Percentiles rank a stretch among this genome's conserved stretches.
Evolutionary conservation across 331 rosid species (phyloP).

Genomic region (Cydonia oblonga): DNA sequence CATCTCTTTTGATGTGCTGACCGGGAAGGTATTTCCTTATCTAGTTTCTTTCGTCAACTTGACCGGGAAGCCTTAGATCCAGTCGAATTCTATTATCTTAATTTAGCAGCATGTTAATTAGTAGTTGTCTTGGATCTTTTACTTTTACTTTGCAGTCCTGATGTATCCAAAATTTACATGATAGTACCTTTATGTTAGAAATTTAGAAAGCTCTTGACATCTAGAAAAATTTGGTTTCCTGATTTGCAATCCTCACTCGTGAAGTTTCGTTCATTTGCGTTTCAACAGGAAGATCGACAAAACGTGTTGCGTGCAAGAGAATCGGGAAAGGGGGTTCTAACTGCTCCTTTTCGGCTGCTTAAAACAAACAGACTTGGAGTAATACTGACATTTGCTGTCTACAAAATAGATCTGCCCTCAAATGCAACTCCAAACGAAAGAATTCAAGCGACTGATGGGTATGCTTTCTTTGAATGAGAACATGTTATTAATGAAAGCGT

Average conservation of each 20-base stretch:
- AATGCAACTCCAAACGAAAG: conserved; percentile 85
- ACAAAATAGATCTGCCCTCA: conserved; percentile 72
- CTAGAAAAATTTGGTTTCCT: neutral
- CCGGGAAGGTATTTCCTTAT: conserved; percentile 62
- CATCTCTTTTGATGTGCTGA: conserved; percentile 69
- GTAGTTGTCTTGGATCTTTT: neutral
- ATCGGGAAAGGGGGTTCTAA: conserved; percentile 86
- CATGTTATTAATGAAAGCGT: neutral
- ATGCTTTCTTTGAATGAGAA: conserved; percentile 13
- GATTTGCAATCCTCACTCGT: neutral
- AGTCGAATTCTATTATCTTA: neutral
- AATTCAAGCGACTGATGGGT: conserved; percentile 90
- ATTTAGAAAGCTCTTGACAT: neutral
- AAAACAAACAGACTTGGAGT: conserved; percentile 84
- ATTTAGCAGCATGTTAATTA: neutral
- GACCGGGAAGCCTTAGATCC: no score
- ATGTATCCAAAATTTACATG: neutral
- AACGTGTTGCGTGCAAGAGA: conserved; percentile 84
- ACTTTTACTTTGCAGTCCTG: neutral
- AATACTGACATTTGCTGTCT: conserved; percentile 81
- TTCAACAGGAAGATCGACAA: conserved; percentile 73
- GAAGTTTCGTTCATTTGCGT: conserved; percentile 8
- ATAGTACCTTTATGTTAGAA: neutral
- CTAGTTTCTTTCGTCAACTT: neutral
- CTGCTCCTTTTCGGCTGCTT: conserved; percentile 79